phyloP scores from a whole-genome alignment of 192 early-diverging fungal species.

The Coemansia sp. region DNA sequence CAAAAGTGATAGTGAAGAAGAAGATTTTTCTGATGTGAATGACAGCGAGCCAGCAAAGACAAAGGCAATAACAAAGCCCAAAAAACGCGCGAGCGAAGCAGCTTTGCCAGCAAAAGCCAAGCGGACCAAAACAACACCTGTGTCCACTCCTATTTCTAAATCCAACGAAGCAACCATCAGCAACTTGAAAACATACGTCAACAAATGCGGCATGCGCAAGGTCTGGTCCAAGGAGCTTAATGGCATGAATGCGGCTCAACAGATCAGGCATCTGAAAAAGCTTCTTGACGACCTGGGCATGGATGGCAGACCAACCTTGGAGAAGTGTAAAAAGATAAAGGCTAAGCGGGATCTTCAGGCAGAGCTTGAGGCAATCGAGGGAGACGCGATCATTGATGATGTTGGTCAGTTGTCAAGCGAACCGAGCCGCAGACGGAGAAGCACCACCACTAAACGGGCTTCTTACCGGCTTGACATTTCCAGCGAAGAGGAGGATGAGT shows the following conservation, averaged over 20 bases:
- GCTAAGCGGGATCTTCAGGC: slow-evolving; percentile 57
- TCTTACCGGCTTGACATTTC: slow-evolving; percentile 29
- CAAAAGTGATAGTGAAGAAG: slow-evolving; percentile 5
- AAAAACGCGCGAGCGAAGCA: slow-evolving; percentile 13
- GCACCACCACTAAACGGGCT: slow-evolving; percentile 16
- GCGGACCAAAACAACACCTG: background rate
- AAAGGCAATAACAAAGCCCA: slow-evolving; percentile 10
- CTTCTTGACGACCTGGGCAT: slow-evolving; percentile 54
- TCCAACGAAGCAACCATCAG: slow-evolving; percentile 27
- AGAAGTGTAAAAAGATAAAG: slow-evolving; percentile 60
- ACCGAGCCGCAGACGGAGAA: slow-evolving; percentile 23
- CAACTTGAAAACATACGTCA: slow-evolving; percentile 49
- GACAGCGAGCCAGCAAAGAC: slow-evolving; percentile 11
- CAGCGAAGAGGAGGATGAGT: slow-evolving; percentile 36
- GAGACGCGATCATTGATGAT: slow-evolving; percentile 28
- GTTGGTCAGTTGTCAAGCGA: slow-evolving; percentile 3
- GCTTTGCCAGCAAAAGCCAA: background rate
- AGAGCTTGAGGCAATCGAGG: slow-evolving; percentile 53
- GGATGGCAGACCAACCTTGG: slow-evolving; percentile 58
- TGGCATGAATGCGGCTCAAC: slow-evolving; percentile 40
- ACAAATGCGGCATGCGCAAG: slow-evolving; percentile 52
- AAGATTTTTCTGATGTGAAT: slow-evolving; percentile 19
- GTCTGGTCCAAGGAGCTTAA: slow-evolving; percentile 55
- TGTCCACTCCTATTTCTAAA: background rate
- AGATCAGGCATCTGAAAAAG: slow-evolving; percentile 52